Base-by-base conservation (phyloP, 148 eudicot genomes). In the Rhododendron molle region DNA sequence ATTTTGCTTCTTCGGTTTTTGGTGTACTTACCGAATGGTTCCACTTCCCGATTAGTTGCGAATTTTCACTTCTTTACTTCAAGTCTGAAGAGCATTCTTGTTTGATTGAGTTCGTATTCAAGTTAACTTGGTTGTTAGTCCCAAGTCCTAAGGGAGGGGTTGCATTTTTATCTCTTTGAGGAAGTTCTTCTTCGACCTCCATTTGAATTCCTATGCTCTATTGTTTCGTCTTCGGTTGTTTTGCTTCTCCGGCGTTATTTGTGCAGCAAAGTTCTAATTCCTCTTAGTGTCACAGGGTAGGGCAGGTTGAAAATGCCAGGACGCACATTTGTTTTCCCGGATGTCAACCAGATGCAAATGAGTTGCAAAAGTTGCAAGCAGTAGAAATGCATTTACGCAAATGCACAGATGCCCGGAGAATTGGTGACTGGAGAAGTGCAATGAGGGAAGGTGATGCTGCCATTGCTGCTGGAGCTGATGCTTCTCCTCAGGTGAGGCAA, bases 281-380 rank as follows among this genome's bases (percentile, higher is more conserved):
- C 52, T 77, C 78, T 88, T 87, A 86, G 32, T 85, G 76, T 86
- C 72, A 81, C 91, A 96, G 98, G 86, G 85, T 96, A 89, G 99
- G 99, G 77, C 94, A 93, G 91, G 90, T 93, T 90, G 98, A 96
- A 80, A 91, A 86, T 93, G 96, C 99, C 26, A 90, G 93, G 87
- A 89, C 88, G 86, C 94, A 96, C 89, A 90, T 96, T 46, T 92
- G 83, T 78, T 87, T 90, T 85, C 88, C 83, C 1, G 98, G 98
- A 16, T 88, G 86, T 40, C 91, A 85, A 50, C 93, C 93, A 11
- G 95, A 94, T 69, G 74, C 88, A 54, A 85, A 52, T 21, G 96
- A 93, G 87, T 69, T 92, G 87, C 91, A 88, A 67, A 96, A 92
- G 89, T 85, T 96, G 83, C 92, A 92, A 83, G 86, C 81, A 43